Evolutionary conservation across 202 grass and related monocot genomes (phyloP).

Genomic region (Digitaria exilis): DNA sequence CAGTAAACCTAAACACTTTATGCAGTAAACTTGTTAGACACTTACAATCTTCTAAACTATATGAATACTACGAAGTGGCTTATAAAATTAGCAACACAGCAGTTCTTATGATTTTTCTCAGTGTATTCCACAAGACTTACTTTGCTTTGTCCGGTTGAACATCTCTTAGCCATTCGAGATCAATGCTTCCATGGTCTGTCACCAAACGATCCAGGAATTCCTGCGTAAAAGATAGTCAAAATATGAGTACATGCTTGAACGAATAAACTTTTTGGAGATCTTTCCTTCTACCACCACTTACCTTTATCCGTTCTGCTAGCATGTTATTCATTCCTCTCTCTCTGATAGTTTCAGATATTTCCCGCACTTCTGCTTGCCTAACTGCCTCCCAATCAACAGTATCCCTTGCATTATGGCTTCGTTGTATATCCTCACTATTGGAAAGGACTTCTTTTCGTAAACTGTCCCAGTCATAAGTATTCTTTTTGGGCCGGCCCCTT

Average conservation of each 20-base stretch:
- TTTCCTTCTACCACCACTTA: constrained; percentile 30
- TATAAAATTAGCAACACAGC: constrained; percentile 1
- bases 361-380: constrained; percentile 56
- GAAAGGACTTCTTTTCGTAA: constrained; percentile 60
- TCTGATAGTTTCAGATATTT: constrained; percentile 72
- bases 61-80: background rate
- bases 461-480: constrained; percentile 77
- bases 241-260: constrained; percentile 7
- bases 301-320: constrained; percentile 87
- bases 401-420: constrained; percentile 53
- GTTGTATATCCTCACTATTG: constrained; percentile 46
- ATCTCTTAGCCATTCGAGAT: constrained; percentile 87
- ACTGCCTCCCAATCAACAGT: constrained; percentile 81
- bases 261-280: constrained; percentile 26
- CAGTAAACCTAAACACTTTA: background rate
- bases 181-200: constrained; percentile 75
- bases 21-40: constrained; percentile 1
- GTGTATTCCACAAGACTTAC: constrained; percentile 48
- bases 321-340: constrained; percentile 91
- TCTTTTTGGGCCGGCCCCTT: constrained; percentile 45
- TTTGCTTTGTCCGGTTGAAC: constrained; percentile 80
- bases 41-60: no score
- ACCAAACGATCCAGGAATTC: constrained; percentile 72
- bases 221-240: constrained; percentile 46
- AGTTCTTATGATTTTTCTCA: constrained; percentile 22